These are phyloP conservation scores for Lactarius evosmus DNA, from an alignment of 768 basidiomycete species.

Conservation along the genomic window DNA sequence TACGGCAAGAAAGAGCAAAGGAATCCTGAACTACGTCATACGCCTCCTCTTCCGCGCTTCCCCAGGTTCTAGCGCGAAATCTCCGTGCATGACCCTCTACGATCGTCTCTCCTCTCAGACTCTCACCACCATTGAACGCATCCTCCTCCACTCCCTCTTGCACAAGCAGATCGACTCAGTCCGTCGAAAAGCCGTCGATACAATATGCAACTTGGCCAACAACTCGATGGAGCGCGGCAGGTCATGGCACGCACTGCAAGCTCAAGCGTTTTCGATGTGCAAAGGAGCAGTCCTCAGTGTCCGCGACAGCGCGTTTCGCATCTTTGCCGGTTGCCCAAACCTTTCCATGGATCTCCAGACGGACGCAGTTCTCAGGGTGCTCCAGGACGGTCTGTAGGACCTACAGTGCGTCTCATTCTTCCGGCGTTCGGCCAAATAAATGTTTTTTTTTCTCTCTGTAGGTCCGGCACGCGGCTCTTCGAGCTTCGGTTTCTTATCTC, in stretches of 20 bases:
- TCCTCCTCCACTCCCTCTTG: conserved; percentile 65
- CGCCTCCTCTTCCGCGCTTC: conserved; percentile 70
- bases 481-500: conserved; percentile 67
- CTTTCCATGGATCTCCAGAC: conserved; percentile 73
- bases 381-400: conserved; percentile 68
- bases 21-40: too few species aligned
- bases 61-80: conserved; percentile 37
- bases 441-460: conserved; percentile 31
- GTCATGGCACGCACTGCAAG: conserved; percentile 80
- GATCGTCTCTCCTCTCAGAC: conserved; percentile 70
- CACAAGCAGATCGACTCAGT: conserved; percentile 58
- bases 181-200: conserved; percentile 68
- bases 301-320: conserved; percentile 52
- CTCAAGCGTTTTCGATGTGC: conserved; percentile 65
- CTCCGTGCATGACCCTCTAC: conserved; percentile 58
- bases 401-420: conserved; percentile 44
- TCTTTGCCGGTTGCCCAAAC: conserved; percentile 73
- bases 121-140: conserved; percentile 63
- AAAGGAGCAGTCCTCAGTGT: conserved; percentile 35
- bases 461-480: conserved; percentile 72
- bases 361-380: conserved; percentile 62
- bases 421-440: background rate
- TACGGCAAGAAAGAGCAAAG: too few species aligned
- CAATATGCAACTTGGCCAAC: conserved; percentile 71
- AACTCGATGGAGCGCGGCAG: conserved; percentile 70